Evolutionary conservation across 495 filamentous ascomycete species (phyloP).

Genomic region (Penicillium paxilli): DNA sequence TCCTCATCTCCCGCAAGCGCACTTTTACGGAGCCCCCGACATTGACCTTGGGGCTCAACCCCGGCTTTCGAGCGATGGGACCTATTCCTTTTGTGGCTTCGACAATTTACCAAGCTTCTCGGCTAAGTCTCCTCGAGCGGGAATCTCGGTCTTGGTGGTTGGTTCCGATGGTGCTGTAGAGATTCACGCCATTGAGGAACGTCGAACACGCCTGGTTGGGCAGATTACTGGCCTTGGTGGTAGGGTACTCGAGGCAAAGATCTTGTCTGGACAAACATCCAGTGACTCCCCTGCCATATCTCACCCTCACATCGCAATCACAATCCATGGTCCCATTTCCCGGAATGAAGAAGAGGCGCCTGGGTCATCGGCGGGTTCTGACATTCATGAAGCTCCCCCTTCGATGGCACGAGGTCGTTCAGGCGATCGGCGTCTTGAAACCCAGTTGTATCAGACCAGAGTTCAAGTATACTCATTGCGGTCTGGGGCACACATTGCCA

Average conservation of each 20-base stretch:
- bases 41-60: conserved; percentile 42
- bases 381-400: conserved; percentile 36
- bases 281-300: conserved; percentile 40
- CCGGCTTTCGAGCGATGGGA: conserved; percentile 48
- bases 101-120: conserved; percentile 59
- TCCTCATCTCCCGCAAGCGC: conserved; percentile 78
- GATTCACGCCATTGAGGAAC: conserved; percentile 66
- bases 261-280: conserved; percentile 59
- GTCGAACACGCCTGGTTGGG: conserved; percentile 62
- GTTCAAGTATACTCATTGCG: conserved; percentile 82
- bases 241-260: conserved; percentile 77
- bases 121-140: conserved; percentile 47
- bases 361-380: conserved; percentile 37
- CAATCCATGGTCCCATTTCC: conserved; percentile 70
- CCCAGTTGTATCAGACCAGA: conserved; percentile 72
- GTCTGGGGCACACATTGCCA: conserved; percentile 64
- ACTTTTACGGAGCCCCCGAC: conserved; percentile 63
- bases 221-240: conserved; percentile 75
- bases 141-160: conserved; percentile 68
- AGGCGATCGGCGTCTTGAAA: conserved; percentile 29
- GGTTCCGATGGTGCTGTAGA: conserved; percentile 77
- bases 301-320: conserved; percentile 69
- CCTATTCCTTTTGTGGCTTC: conserved; percentile 78
- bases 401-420: conserved; percentile 25
- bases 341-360: conserved; percentile 38